phyloP scores from a whole-genome alignment of 345 rosid genomes.

The Acer negundo region DNA sequence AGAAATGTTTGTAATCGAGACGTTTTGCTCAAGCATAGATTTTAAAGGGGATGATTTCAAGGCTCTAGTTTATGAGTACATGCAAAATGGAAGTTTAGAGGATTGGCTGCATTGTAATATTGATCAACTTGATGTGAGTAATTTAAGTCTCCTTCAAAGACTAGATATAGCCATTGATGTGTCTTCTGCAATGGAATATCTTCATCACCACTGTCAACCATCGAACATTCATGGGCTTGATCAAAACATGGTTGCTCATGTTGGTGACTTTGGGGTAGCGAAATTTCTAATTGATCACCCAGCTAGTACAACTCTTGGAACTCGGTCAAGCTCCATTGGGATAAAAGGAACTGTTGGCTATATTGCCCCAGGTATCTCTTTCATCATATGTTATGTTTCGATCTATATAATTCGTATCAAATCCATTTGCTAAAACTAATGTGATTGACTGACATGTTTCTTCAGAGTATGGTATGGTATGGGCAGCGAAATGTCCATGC shows the following conservation, averaged over 20 bases:
- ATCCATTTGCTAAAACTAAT: too few species aligned
- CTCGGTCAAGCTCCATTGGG: slow-evolving; percentile 19
- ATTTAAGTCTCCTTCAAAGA: slow-evolving; percentile 25
- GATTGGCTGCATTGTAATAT: slow-evolving; percentile 14
- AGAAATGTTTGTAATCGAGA: slow-evolving; percentile 36
- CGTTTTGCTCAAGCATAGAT: slow-evolving; percentile 32
- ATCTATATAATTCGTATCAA: too few species aligned
- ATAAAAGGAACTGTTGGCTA: slow-evolving; percentile 25
- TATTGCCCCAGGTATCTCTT: slow-evolving; percentile 18
- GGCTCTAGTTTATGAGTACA: slow-evolving; percentile 27
- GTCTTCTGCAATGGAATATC: slow-evolving; percentile 26
- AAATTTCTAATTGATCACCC: slow-evolving; percentile 8
- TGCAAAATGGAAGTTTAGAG: slow-evolving; percentile 29
- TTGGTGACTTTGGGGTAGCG: slow-evolving; percentile 28
- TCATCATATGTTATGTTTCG: too few species aligned
- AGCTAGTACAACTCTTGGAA: neutral
- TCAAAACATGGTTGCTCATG: slow-evolving; percentile 16
- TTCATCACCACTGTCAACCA: slow-evolving; percentile 22
- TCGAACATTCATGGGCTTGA: slow-evolving; percentile 27
- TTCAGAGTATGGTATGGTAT: slow-evolving; percentile 10
- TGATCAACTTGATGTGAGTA: slow-evolving; percentile 6
- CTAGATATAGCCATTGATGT: slow-evolving; percentile 20
- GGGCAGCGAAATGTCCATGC: neutral
- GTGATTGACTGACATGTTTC: neutral
- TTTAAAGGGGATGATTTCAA: slow-evolving; percentile 19